Percentiles rank a stretch among this genome's conserved stretches.
phyloP scores from a whole-genome alignment of 306 rosid genomes.

The Cucumis melo region DNA sequence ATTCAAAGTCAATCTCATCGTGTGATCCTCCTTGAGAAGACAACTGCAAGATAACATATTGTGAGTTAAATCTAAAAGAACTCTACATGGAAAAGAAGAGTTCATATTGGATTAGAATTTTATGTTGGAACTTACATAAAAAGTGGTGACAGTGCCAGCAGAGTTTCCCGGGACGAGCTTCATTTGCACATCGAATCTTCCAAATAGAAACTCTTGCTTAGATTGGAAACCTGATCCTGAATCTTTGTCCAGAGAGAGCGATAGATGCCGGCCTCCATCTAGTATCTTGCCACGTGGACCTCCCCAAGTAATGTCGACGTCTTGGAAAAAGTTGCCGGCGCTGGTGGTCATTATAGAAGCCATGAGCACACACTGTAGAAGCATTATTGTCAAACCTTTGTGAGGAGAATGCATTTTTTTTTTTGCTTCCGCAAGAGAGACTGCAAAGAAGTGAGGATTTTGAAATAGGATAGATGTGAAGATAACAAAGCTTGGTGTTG shows the following conservation, averaged over 20 bases:
- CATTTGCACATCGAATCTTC: slow-evolving; percentile 63
- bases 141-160: slow-evolving; percentile 80
- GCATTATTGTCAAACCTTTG: background rate
- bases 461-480: background rate
- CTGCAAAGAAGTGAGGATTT: background rate
- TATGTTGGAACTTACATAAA: slow-evolving; percentile 29
- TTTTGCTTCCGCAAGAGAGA: background rate
- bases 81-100: too few relatives aligned
- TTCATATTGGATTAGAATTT: background rate
- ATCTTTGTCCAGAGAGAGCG: slow-evolving; percentile 51
- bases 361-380: background rate
- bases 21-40: slow-evolving; percentile 46
- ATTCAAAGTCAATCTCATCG: slow-evolving; percentile 36
- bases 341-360: slow-evolving; percentile 11
- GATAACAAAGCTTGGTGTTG: background rate
- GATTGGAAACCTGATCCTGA: slow-evolving; percentile 84
- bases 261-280: slow-evolving; percentile 45
- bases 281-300: slow-evolving; percentile 39
- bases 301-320: slow-evolving; percentile 58
- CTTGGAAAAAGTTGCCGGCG: slow-evolving; percentile 46
- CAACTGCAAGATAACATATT: slow-evolving; percentile 23
- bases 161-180: slow-evolving; percentile 72
- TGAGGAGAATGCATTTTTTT: slow-evolving; percentile 10
- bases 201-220: slow-evolving; percentile 49
- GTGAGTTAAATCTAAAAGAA: background rate